These are phyloP conservation scores for Thinopyrum elongatum DNA, from an alignment of 176 grass and related monocot species.

Conservation along the genomic window DNA sequence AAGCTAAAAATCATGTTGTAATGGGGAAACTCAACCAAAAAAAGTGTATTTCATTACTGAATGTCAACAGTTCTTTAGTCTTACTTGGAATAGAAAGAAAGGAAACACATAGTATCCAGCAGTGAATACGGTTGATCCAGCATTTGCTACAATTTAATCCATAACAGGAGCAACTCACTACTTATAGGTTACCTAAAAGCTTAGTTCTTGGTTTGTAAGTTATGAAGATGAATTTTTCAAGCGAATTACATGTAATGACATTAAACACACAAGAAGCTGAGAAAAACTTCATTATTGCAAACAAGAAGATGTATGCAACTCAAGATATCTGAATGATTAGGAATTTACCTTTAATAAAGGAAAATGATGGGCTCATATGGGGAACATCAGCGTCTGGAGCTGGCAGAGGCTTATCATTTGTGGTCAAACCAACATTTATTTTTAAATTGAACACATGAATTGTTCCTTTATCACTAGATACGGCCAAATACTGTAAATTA, in stretches of 20 bases:
- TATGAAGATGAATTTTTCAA: neutral
- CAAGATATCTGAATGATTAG: neutral
- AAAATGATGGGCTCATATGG: conserved; percentile 64
- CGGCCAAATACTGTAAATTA: conserved; percentile 86
- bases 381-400: conserved; percentile 70
- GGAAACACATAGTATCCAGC: neutral
- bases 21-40: neutral
- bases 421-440: conserved; percentile 72
- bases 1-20: neutral
- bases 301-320: neutral
- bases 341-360: conserved; percentile 91
- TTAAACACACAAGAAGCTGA: neutral
- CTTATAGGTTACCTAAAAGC: neutral
- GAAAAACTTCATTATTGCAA: neutral
- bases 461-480: conserved; percentile 98
- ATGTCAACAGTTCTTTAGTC: neutral
- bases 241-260: neutral
- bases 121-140: neutral
- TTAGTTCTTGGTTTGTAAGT: neutral
- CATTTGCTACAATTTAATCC: neutral
- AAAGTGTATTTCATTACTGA: neutral
- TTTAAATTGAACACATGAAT: conserved; percentile 97
- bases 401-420: conserved; percentile 69
- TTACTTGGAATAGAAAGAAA: neutral
- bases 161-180: neutral